Conservation (phyloP, 140 eudicot genomes). For the Anethum foeniculum region DNA sequence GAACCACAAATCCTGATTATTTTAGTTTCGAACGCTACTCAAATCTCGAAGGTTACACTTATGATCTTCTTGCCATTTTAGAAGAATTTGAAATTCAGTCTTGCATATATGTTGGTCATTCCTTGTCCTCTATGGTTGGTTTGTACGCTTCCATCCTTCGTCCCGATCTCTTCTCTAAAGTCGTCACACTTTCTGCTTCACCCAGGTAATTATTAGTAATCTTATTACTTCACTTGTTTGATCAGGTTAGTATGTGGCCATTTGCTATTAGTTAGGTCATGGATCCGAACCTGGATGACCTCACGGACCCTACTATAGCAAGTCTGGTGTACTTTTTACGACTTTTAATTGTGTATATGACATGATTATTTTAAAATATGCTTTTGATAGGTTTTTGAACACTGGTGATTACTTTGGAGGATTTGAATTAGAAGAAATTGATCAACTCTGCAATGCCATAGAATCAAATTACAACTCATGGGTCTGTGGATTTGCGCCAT, state of each 20-base stretch:
- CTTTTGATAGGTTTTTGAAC: slow-evolving; percentile 45
- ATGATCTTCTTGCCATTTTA: slow-evolving; percentile 65
- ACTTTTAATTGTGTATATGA: not conserved
- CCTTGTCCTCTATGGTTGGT: slow-evolving; percentile 83
- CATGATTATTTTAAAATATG: not conserved
- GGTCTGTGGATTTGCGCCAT: slow-evolving; percentile 72
- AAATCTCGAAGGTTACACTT: slow-evolving; percentile 61
- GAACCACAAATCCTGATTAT: slow-evolving; percentile 87
- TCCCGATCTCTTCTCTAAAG: slow-evolving; percentile 73
- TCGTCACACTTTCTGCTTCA: slow-evolving; percentile 58
- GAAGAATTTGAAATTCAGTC: slow-evolving; percentile 56
- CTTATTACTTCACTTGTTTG: not conserved
- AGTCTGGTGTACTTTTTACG: not conserved
- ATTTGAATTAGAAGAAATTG: slow-evolving; percentile 59
- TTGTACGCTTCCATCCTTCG: slow-evolving; percentile 68
- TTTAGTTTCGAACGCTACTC: slow-evolving; percentile 75
- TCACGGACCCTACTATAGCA: not conserved
- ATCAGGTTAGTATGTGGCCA: not conserved
- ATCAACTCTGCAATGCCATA: slow-evolving; percentile 55
- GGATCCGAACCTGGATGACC: not conserved
- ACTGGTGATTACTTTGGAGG: slow-evolving; percentile 79
- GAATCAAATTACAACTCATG: slow-evolving; percentile 70
- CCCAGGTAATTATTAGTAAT: slow-evolving; percentile 52
- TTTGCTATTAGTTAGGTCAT: not conserved
- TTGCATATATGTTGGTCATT: slow-evolving; percentile 81